Conservation (phyloP, 208 protist genomes). For the Leishmania major region DNA sequence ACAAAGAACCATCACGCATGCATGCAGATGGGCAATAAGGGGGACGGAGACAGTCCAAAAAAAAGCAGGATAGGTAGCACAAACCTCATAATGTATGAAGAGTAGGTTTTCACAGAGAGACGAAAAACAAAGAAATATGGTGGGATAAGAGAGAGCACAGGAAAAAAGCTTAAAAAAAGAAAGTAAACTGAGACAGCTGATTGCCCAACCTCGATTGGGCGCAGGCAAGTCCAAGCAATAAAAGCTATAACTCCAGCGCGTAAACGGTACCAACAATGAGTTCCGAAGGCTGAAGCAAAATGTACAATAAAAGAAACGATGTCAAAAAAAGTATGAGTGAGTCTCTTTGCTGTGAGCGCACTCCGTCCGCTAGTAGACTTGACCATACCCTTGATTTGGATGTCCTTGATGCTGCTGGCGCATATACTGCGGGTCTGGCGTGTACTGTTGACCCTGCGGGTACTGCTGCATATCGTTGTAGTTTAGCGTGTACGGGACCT, state of each 20-base stretch:
- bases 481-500: constrained; percentile 14
- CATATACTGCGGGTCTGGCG: background rate
- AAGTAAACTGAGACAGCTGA: background rate
- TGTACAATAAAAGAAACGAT: constrained; percentile 5
- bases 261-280: background rate
- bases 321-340: background rate
- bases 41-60: background rate
- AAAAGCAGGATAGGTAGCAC: constrained; percentile 17
- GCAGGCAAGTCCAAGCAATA: background rate
- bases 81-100: background rate
- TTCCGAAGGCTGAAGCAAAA: background rate
- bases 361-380: constrained; percentile 1
- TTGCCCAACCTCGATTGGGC: background rate
- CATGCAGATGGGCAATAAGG: constrained; percentile 1
- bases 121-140: background rate
- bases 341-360: background rate
- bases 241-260: background rate
- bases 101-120: background rate
- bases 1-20: background rate
- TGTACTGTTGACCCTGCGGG: background rate
- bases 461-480: constrained; percentile 19
- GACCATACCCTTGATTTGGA: constrained; percentile 13
- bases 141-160: constrained; percentile 10
- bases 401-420: constrained; percentile 20
- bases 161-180: background rate